Evolutionary conservation across 2,329 filamentous ascomycete genomes (phyloP), one percentile per base, ranked within the genome.

Genomic region (Chaetomiaceae sp.): DNA sequence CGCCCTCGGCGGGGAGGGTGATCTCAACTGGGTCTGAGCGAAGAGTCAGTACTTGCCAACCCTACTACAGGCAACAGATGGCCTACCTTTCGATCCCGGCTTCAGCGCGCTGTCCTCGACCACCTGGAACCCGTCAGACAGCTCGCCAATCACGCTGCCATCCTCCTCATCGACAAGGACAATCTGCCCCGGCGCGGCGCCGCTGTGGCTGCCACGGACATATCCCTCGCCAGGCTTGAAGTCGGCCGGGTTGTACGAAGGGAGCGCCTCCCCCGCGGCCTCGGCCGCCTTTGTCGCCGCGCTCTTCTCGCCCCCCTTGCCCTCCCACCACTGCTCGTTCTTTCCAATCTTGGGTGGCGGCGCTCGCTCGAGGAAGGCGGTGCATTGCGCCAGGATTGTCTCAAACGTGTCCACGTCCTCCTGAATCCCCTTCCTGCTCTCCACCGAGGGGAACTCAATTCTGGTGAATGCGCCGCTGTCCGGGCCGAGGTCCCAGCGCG

Each of bases 321-420:
- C 61, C 27, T 63, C 59, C 51, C 63, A 63, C 31, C 51, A 57
- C 20, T 65, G 64, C 43, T 62, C 57, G 20, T 49, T 68, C 62
- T 72, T 66, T 57, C 67, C 63, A 49, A 62, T 56, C 58, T 70
- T 73, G 9, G 81, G 84, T 6, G 88, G 83, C 37, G 85, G 77
- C 9, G 89, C 86, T 40, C 91, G 84, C 70, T 97, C 92, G 4
- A 96, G 81, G 69, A 99, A 97, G 2, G 92, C 89, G 2, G 92
- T 97, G 71, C 92, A 97, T 72, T 97, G 91, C n/a, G 92, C 92
- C 47, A 97, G 79, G 60, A 97, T 97, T 3, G 92, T 96, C 75
- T 97, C 92, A 65, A 96, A 97, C 0, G 92, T 97, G 67, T 96
- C 91, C 38, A 95, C 79, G 68, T 96, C 92, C 68, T 97, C 91